Base-by-base conservation (phyloP, 1,284 basidiomycete genomes). In the Bjerkandera adusta region DNA sequence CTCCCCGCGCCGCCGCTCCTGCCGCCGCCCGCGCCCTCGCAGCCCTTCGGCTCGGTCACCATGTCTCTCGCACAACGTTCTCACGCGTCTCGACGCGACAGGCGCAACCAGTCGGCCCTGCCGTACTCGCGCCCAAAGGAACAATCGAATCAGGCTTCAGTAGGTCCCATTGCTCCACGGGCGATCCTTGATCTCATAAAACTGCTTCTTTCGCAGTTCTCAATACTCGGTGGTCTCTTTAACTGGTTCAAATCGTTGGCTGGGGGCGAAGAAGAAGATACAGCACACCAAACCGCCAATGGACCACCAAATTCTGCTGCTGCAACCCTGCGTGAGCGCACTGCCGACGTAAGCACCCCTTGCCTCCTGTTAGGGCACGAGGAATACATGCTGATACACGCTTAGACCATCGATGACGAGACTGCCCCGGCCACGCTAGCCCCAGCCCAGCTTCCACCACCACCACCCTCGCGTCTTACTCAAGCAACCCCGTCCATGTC, bases 251-350 rank as follows among this genome's bases (percentile, higher is more conserved):
- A 43, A 15, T 34, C 42, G 11, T 36, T 41, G 10, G 32, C 21
- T 25, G 47, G 37, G 15, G 15, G 26, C 12, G 40, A 48, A 8
- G 46, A 41, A 29, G 34, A 43, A n/a, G 41, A 43, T 8, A 20
- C 32, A 21, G 39, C 29, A 4, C 27, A 41, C 8, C 13, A 30
- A 8, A 27, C 18, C 4, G 5, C 25, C 3, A n/a, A 16, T 4
- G 20, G 20, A 30, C 7, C 24, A n/a, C 22, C 32, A 8, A 41
- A 36, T 16, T 27, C 38, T 0, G 40, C 34, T 22, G 39, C 46
- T 11, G 32, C 8, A 30, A n/a, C 27, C 8, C 27, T 30, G 27
- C n/a, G 8, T 30, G 8, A 30, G 27, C 8, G 27, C n/a, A n/a
- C n/a, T 30, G 27, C 27, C n/a, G 27, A 30, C 8, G 27, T 30